These are phyloP conservation scores for Zymoseptoria tritici DNA, from an alignment of 2,329 filamentous ascomycete genomes.

Conservation along the genomic window DNA sequence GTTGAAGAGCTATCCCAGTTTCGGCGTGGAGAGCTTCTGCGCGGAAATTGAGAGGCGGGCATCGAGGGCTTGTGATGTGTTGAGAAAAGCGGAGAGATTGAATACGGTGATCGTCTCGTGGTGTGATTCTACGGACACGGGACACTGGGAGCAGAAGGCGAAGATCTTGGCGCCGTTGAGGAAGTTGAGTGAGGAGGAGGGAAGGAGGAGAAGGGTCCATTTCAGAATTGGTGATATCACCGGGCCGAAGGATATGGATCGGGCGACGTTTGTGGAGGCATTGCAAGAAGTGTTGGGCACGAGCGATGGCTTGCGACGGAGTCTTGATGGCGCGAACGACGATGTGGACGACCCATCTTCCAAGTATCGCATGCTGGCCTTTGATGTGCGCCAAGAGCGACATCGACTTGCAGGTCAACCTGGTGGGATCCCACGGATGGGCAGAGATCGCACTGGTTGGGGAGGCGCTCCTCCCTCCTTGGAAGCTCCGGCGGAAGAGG, in stretches of 20 bases:
- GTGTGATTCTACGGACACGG: constrained; percentile 26
- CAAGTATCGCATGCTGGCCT: constrained; percentile 21
- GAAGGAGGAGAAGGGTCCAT: constrained; percentile 7
- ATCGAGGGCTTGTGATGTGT: constrained; percentile 23
- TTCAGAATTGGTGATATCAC: constrained; percentile 23
- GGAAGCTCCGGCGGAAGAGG: constrained; percentile 7
- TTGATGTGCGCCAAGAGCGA: constrained; percentile 23
- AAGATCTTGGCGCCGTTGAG: constrained; percentile 21
- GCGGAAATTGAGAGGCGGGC: constrained; percentile 25
- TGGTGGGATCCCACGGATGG: constrained; percentile 5
- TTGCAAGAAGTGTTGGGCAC: constrained; percentile 18
- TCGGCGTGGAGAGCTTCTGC: constrained; percentile 26
- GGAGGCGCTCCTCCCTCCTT: constrained; percentile 11
- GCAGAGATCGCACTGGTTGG: constrained; percentile 11
- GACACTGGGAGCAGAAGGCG: constrained; percentile 22
- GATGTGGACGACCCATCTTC: constrained; percentile 8
- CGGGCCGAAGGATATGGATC: constrained; percentile 19
- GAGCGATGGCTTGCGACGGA: neutral
- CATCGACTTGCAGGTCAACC: constrained; percentile 5
- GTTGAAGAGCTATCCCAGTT: constrained; percentile 26
- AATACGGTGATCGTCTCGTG: constrained; percentile 25
- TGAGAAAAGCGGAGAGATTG: constrained; percentile 19
- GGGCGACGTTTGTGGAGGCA: constrained; percentile 15
- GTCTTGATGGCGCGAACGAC: constrained; percentile 6
- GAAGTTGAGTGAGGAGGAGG: constrained; percentile 8